Evolutionary conservation across 805 yeast species (phyloP), one percentile per base, ranked within the genome.

Genomic region (Kuraishia ogatae): DNA sequence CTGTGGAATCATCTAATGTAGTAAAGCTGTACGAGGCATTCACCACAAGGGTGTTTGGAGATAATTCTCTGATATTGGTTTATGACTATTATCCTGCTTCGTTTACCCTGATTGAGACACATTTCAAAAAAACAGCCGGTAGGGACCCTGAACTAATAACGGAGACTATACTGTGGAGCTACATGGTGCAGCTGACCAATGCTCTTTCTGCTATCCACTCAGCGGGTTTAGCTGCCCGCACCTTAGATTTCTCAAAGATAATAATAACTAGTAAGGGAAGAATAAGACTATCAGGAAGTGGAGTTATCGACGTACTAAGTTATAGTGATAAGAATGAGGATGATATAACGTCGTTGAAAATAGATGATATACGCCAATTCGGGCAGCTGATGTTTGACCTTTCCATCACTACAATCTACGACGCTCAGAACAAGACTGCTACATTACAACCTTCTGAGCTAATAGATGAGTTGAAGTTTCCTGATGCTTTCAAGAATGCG

Each of bases 71-170:
- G 55, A 78, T 90, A 48, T 73, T 91, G 50, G 85, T 88, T 3
- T 89, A 90, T 69, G 97, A 93, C 64, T 94, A 83, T 67, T 88
- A 79, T 67, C 97, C 99, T 23, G 74, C 82, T 57, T 79, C 96
- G 0, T 73, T 73, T 55, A 87, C 96, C 1, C 71, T 93, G 51
- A 72, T 75, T 55, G 96, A 90, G 58, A 75, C 78, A 20, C 94
- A 89, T 71, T 75, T 83, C 60, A 51, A 71, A 79, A 50, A 73
- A 63, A 55, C 63, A 65, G 63, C 73, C 67, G 59, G 67, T 66
- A 65, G 62, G 26, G 68, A 69, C 47, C 73, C 77, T 3, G 80
- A 76, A 58, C 76, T 78, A 23, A 73, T 88, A 2, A 82, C 85
- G 0, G 91, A 85, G 64, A 80, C 81, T 8, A 64, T 81, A 11